Percentiles rank a stretch among this genome's conserved stretches.
phyloP scores from a whole-genome alignment of 192 early-diverging fungal species.

The Phycomyces blakesleeanus region DNA sequence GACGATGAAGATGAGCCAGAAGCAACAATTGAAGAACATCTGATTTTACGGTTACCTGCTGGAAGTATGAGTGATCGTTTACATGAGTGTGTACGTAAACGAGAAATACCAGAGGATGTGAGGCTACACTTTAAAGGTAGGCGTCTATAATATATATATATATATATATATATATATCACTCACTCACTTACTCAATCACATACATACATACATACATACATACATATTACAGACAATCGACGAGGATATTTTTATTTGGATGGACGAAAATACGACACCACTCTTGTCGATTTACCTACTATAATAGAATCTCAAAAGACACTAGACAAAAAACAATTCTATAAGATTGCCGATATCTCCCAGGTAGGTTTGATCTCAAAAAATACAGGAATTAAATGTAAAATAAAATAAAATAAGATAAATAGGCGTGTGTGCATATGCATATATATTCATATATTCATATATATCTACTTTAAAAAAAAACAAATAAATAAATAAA shows the following conservation, averaged over 20 bases:
- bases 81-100: slow-evolving; percentile 46
- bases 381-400: no score
- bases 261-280: slow-evolving; percentile 51
- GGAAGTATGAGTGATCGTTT: slow-evolving; percentile 47
- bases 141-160: no score
- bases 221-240: slow-evolving; percentile 62
- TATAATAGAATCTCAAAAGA: slow-evolving; percentile 85
- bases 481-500: background rate
- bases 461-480: no score
- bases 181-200: no score
- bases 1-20: slow-evolving; percentile 64
- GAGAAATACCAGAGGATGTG: slow-evolving; percentile 39
- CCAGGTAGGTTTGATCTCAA: slow-evolving; percentile 61
- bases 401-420: no score
- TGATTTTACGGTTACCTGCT: slow-evolving; percentile 68
- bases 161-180: no score
- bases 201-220: no score
- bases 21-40: slow-evolving; percentile 76
- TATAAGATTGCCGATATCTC: slow-evolving; percentile 85
- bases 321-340: slow-evolving; percentile 78
- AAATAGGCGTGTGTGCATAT: no score
- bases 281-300: slow-evolving; percentile 80
- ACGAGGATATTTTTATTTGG: slow-evolving; percentile 54
- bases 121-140: slow-evolving; percentile 38
- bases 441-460: no score